These are phyloP conservation scores for Zygnema circumcarinatum DNA, from an alignment of 139 green algal genomes.

Conservation along the genomic window DNA sequence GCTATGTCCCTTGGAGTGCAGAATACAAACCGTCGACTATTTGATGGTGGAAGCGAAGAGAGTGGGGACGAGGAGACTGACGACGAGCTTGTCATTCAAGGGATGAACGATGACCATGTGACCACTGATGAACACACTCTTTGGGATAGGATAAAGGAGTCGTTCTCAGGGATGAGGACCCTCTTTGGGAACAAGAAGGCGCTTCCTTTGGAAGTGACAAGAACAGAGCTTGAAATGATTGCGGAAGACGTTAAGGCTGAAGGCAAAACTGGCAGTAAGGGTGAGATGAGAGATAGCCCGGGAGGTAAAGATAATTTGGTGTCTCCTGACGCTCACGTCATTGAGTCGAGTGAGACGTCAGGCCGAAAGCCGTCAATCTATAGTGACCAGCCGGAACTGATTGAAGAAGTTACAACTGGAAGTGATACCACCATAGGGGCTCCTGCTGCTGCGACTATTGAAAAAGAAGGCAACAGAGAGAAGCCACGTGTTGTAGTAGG, in stretches of 20 bases:
- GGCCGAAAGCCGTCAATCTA: not conserved
- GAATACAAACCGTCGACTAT: not conserved
- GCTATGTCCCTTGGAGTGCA: slow-evolving; percentile 22
- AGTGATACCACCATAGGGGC: too few relatives aligned
- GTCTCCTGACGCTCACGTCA: not conserved
- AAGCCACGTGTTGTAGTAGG: not conserved
- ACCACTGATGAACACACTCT: not conserved
- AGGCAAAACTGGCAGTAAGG: not conserved
- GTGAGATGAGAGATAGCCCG: not conserved
- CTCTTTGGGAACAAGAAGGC: too few relatives aligned
- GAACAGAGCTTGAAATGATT: not conserved
- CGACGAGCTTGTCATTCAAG: not conserved
- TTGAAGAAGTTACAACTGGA: not conserved
- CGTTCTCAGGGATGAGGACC: not conserved
- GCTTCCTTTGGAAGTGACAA: not conserved
- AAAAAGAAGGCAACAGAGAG: not conserved
- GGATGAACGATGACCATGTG: not conserved
- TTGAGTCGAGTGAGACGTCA: too few relatives aligned
- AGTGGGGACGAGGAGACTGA: not conserved
- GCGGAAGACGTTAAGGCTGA: not conserved
- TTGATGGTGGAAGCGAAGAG: not conserved
- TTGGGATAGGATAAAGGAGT: not conserved
- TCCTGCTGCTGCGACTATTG: too few relatives aligned
- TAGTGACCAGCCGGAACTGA: not conserved
- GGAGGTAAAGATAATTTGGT: too few relatives aligned